Base-by-base conservation (phyloP, 2,329 filamentous ascomycete genomes). In the Exophiala bonariae region DNA sequence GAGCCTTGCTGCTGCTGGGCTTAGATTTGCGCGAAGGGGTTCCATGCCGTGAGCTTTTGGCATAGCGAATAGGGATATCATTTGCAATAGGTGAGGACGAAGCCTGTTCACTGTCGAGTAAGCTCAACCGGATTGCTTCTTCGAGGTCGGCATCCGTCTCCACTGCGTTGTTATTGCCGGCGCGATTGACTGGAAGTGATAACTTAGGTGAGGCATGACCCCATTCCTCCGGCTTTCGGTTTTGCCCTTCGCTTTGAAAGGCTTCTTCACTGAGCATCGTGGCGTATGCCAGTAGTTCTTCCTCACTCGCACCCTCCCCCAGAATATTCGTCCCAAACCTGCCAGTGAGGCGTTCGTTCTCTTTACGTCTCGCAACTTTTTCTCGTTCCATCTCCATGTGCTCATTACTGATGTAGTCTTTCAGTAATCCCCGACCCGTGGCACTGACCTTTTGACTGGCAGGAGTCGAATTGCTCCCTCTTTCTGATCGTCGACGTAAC, bases 361-460 rank as follows among this genome's bases (percentile, higher is more conserved):
- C 85, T 46, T 83, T 84, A 18, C 77, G 76, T 31, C 81, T 79
- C 34, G 81, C 78, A 23, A 83, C 73, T 57, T 85, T 82, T 61
- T 95, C 89, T 7, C 79, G 78, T 45, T 86, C 84, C 45, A 96
- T 77, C 64, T 96, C 90, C 34, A 83, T 78, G 56, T 86, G 81
- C 66, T 97, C 92, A n/a, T 87, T 86, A 32, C 84, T 84, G 53
- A 97, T 97, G 61, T 91, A 91, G 54, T 86, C 85, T 49, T 84
- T 81, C 28, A 96, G 75, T 18, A 86, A 83, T 14, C 82, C 84
- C 34, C 87, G 80, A 16, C 85, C 79, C 28, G 76, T 79, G n/a
- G 74, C 79, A 31, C 74, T 75, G 56, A 83, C 82, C 7, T 78
- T 74, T 53, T 84, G 80, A 6, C 68, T 63, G 11, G 74, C 77